A percentile compares a stretch with the other conserved stretches of the same genome.
These are phyloP conservation scores for Cyberlindnera mississippiensis DNA, from an alignment of 805 yeast genomes.

Conservation along the genomic window DNA sequence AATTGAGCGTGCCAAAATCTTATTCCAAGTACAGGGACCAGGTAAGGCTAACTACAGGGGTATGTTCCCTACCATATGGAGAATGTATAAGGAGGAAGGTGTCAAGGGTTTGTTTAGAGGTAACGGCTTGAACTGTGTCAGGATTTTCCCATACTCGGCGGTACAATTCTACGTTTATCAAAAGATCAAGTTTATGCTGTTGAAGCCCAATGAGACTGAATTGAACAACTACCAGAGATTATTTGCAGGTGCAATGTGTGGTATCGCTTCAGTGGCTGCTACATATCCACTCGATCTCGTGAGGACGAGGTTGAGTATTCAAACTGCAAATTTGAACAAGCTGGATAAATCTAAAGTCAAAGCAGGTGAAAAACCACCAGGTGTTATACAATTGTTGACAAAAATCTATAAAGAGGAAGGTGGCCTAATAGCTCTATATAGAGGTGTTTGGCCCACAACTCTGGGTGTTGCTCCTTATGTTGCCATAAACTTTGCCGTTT, in stretches of 20 bases:
- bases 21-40: slow-evolving; percentile 80
- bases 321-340: slow-evolving; percentile 63
- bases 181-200: slow-evolving; percentile 41
- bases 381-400: slow-evolving; percentile 54
- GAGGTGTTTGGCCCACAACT: slow-evolving; percentile 88
- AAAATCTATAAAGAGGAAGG: slow-evolving; percentile 75
- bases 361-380: slow-evolving; percentile 52
- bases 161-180: slow-evolving; percentile 90
- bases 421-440: slow-evolving; percentile 69
- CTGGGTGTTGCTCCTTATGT: slow-evolving; percentile 96
- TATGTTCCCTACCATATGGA: slow-evolving; percentile 64
- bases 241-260: slow-evolving; percentile 77
- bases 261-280: slow-evolving; percentile 69
- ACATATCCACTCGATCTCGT: slow-evolving; percentile 93
- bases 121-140: slow-evolving; percentile 81
- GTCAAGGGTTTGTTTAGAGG: slow-evolving; percentile 86
- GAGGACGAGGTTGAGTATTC: slow-evolving; percentile 83
- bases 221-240: slow-evolving; percentile 58
- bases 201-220: slow-evolving; percentile 32
- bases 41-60: slow-evolving; percentile 52
- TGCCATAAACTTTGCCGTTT: slow-evolving; percentile 86
- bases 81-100: slow-evolving; percentile 91
- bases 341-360: slow-evolving; percentile 41
- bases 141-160: slow-evolving; percentile 92
- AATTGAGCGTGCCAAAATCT: slow-evolving; percentile 87